Base-by-base conservation (phyloP, 129 eudicot genomes). In the Tagetes patula region DNA sequence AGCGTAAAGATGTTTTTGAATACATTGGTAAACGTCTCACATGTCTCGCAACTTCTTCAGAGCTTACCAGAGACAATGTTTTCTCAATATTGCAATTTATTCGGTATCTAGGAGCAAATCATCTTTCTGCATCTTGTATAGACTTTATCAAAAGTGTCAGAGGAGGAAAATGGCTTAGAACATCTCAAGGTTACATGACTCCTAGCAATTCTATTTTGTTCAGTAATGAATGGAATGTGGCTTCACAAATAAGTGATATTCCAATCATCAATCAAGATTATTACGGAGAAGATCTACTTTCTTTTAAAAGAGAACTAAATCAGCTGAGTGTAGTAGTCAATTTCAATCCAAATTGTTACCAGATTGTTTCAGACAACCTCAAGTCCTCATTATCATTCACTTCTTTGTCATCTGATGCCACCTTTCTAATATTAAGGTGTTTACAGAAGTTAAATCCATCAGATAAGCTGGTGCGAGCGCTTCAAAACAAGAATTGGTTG, bases 221-320 rank as follows among this genome's bases (percentile, higher is more conserved):
- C n/a, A 31, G 67, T 14, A 4, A 46, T 9, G 71, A 72, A 65
- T 85, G 89, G 89, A 56, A 45, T n/a, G 82, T 81, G 72, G 87
- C 89, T 43, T 71, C 83, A 2, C 79, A 81, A 55, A n/a, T 87
- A 48, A 85, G 87, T 32, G 39, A 80, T 20, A 80, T 87, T 63
- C 89, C 86, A 7, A 82, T 85, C 56, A 69, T 87, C 30, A 87
- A 87, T 80, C 50, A 72, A 50, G 74, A 45, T 31, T 85, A 87
- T 37, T 87, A 82, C 53, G 94, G 89, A 5, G 6, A 13, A 8
- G 84, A 80, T 1, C n/a, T 85, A 41, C 49, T 75, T 7, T 42
- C 30, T 50, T 87, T 46, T 52, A 68, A 67, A 65, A 54, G 70
- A 45, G 87, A 87, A 65, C 74, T 85, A 5, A 9, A 72, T 46